Base-by-base conservation (phyloP, 2,329 filamentous ascomycete genomes). In the Penicillium olsonii region DNA sequence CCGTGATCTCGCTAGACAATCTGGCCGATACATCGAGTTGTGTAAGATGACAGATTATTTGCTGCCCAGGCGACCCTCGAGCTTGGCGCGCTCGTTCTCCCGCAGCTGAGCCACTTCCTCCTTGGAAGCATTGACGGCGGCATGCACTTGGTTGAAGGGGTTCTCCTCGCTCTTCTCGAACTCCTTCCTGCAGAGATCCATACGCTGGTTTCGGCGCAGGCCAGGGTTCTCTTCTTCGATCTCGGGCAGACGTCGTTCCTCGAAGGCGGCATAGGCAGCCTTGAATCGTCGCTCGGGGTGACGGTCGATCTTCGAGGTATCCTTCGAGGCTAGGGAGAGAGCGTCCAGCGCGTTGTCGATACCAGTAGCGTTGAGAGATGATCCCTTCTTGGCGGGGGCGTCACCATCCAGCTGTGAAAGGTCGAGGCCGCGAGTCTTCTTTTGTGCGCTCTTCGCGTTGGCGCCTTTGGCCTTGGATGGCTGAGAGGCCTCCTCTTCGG, bases 161-260 rank as follows among this genome's bases (percentile, higher is more conserved):
- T 99, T 99, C 63, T 97, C 92, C 1, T 89, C 87, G 65, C 88
- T 88, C 78, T 90, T 95, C 72, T 95, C 88, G 70, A 97, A 99
- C 75, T 97, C 94, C 78, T 95, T 95, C 55, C 83, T 75, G 59
- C 95, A 88, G 66, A 86, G 80, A 56, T 92, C 88, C 64, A 92
- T 85, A 72, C 88, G 87, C 81, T 96, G 92, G 61, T 95, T 84
- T 61, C 88, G 78, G 49, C 92, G 79, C 67, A 97, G 71, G 0
- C 90, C 90, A 49, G 87, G 84, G 45, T 87, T 88, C 70, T 96
- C 91, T 46, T 83, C 76, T 66, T 92, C 88, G 81, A 96, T 90
- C 79, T 97, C 91, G 2, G 84, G 80, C 59, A 96, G 75, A 48
- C 92, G 78, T 20, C 87, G 77, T 72, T 92, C 90, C 75, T 95